A percentile compares a stretch with the other conserved stretches of the same genome.
Evolutionary conservation across 371 early-diverging fungal species (phyloP).

Genomic region (Syncephalastrum contaminatum): DNA sequence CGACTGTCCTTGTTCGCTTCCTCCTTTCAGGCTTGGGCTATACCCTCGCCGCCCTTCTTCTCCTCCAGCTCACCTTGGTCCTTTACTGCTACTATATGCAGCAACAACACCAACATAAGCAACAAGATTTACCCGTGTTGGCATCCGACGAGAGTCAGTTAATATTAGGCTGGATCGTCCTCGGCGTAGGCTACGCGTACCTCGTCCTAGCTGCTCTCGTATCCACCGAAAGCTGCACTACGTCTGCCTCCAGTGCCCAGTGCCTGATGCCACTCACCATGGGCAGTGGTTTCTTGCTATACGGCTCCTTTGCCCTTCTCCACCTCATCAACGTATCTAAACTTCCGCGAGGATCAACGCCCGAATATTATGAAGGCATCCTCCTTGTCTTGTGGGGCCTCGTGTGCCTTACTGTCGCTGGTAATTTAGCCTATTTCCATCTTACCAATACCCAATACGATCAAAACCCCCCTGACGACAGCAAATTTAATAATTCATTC

Average conservation of each 20-base stretch:
- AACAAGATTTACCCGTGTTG: constrained; percentile 8
- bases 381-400: constrained; percentile 40
- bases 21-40: constrained; percentile 14
- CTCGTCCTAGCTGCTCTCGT: constrained; percentile 23
- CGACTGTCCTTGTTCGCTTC: constrained; percentile 3
- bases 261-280: constrained; percentile 36
- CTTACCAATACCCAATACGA: too few species aligned
- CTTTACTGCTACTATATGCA: constrained; percentile 9
- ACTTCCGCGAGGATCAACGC: constrained; percentile 39
- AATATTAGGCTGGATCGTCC: constrained; percentile 29
- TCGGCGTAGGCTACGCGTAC: constrained; percentile 25
- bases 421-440: constrained; percentile 5
- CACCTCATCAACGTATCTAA: constrained; percentile 35
- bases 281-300: constrained; percentile 41
- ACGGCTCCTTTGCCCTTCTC: constrained; percentile 33
- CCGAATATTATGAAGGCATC: constrained; percentile 47
- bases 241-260: constrained; percentile 9
- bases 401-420: constrained; percentile 12
- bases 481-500: background rate
- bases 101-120: constrained; percentile 4
- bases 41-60: constrained; percentile 7
- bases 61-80: constrained; percentile 9
- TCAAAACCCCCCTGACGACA: too few species aligned
- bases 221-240: constrained; percentile 31
- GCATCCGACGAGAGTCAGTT: constrained; percentile 25